Conservation (phyloP, 2,329 filamentous ascomycete genomes). For the Diaporthe sp. region DNA sequence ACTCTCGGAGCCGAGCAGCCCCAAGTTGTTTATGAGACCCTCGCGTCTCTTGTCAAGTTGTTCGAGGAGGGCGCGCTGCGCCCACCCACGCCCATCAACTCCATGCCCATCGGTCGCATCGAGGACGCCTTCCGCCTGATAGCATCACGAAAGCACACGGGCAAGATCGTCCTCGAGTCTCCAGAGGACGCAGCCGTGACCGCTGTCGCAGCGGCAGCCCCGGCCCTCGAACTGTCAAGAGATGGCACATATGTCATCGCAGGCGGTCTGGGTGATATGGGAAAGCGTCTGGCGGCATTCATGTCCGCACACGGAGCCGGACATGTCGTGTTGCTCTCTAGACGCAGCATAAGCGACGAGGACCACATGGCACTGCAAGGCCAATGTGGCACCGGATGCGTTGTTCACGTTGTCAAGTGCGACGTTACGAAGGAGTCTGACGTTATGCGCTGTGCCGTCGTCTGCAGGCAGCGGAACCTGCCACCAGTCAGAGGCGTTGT, state of each 20-base stretch:
- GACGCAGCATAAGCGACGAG: constrained; percentile 44
- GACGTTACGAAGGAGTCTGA: constrained; percentile 49
- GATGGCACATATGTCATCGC: constrained; percentile 50
- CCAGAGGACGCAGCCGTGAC: constrained; percentile 42
- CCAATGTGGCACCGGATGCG: constrained; percentile 40
- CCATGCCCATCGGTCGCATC: constrained; percentile 53
- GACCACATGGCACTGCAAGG: constrained; percentile 37
- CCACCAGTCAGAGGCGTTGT: constrained; percentile 58
- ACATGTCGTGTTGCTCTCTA: constrained; percentile 50
- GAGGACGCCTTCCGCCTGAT: constrained; percentile 59
- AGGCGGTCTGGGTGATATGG: constrained; percentile 53
- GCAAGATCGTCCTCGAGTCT: constrained; percentile 52
- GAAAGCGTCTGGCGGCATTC: constrained; percentile 46
- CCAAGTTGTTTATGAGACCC: constrained; percentile 12
- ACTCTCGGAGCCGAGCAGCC: constrained; percentile 27
- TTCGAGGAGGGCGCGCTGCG: constrained; percentile 37
- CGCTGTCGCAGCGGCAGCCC: constrained; percentile 39
- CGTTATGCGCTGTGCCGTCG: constrained; percentile 34
- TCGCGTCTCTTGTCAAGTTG: constrained; percentile 26
- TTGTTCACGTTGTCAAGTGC: constrained; percentile 50
- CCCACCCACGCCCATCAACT: constrained; percentile 52
- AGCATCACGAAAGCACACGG: constrained; percentile 57
- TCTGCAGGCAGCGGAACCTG: constrained; percentile 36
- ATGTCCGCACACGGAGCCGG: constrained; percentile 50
- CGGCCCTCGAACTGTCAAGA: constrained; percentile 35